phyloP scores from a whole-genome alignment of 441 rosid genomes.

The Croton setiger region DNA sequence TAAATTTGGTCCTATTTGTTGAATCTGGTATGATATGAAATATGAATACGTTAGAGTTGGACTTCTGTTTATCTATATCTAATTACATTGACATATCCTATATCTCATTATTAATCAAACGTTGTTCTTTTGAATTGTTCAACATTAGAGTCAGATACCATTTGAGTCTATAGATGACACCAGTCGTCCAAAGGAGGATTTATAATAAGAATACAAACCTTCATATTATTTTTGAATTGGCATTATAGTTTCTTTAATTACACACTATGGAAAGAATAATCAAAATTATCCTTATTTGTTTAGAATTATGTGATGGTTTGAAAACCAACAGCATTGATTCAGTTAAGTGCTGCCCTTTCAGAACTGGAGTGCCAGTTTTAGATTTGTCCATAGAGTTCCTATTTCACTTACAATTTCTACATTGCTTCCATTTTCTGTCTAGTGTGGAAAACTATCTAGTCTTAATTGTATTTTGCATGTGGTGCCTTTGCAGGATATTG shows the following conservation, averaged over 20 bases:
- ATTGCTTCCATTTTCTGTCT: background rate
- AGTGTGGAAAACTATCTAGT: background rate
- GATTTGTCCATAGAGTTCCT: background rate
- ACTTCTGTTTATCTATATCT: background rate
- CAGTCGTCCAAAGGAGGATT: background rate
- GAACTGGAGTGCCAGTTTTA: background rate
- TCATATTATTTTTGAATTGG: background rate
- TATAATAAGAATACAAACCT: background rate
- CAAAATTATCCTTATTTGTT: background rate
- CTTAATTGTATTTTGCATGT: background rate
- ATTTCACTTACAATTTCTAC: background rate
- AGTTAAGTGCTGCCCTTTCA: background rate
- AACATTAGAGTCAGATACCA: background rate
- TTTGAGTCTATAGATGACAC: background rate
- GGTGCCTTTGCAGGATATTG: conserved; percentile 53
- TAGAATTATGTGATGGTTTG: background rate
- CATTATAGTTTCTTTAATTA: background rate
- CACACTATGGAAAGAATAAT: background rate
- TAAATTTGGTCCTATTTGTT: conserved; percentile 3
- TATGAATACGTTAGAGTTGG: too few relatives aligned
- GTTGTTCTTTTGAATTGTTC: background rate
- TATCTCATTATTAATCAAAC: background rate
- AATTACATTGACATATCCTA: too few relatives aligned
- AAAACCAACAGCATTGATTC: background rate
- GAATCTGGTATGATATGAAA: background rate